A percentile compares a stretch with the other conserved stretches of the same genome.
phyloP scores from a whole-genome alignment of 2,329 filamentous ascomycete species.

The Exophiala aquamarina region DNA sequence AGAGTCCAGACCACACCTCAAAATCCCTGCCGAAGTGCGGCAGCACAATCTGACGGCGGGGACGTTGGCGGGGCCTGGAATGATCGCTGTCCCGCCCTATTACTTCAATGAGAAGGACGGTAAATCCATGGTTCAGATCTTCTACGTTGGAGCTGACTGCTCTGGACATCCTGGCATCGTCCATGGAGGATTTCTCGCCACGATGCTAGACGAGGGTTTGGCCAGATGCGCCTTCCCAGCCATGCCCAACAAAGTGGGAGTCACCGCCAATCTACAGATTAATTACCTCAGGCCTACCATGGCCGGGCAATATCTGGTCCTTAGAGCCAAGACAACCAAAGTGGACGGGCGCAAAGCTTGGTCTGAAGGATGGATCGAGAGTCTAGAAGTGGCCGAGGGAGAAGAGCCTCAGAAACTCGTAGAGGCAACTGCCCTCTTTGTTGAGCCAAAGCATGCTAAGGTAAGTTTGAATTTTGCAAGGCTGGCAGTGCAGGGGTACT shows the following conservation, averaged over 20 bases:
- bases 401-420: conserved; percentile 68
- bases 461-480: conserved; percentile 43
- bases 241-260: conserved; percentile 78
- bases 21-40: conserved; percentile 71
- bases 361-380: conserved; percentile 85
- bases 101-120: conserved; percentile 72
- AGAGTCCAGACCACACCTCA: conserved; percentile 83
- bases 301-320: conserved; percentile 72
- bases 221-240: conserved; percentile 85
- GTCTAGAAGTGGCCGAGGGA: conserved; percentile 62
- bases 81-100: conserved; percentile 77
- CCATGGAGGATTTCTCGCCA: conserved; percentile 89
- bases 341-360: conserved; percentile 93
- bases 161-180: conserved; percentile 90
- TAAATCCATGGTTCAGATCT: conserved; percentile 68
- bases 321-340: conserved; percentile 76
- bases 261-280: conserved; percentile 81
- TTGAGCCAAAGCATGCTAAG: conserved; percentile 81
- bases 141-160: conserved; percentile 74
- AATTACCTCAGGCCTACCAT: conserved; percentile 81
- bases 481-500: background rate
- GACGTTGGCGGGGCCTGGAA: conserved; percentile 71
- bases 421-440: conserved; percentile 81
- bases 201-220: conserved; percentile 85
- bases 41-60: conserved; percentile 78